phyloP scores from a whole-genome alignment of 805 yeast genomes.

The Kluyveromyces siamensis region DNA sequence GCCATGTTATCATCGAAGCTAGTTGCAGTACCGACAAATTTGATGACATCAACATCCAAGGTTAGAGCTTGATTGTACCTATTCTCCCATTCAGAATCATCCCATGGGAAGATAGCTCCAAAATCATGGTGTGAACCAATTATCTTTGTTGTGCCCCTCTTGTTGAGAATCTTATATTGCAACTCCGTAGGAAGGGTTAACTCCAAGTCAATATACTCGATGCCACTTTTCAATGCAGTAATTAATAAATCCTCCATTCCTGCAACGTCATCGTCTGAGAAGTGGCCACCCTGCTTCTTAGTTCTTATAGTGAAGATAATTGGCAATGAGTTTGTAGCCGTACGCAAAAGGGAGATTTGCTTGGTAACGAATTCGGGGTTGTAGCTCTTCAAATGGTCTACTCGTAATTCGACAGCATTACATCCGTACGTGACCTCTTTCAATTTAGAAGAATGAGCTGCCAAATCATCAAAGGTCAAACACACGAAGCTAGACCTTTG shows the following conservation, averaged over 20 bases:
- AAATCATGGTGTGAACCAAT: slow-evolving; percentile 82
- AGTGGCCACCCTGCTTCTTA: slow-evolving; percentile 69
- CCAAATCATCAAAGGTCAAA: slow-evolving; percentile 57
- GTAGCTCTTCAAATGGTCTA: slow-evolving; percentile 52
- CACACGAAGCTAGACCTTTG: slow-evolving; percentile 61
- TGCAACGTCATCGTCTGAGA: slow-evolving; percentile 49
- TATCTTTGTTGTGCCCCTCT: slow-evolving; percentile 54
- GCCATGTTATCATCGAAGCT: slow-evolving; percentile 56
- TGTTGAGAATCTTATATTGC: slow-evolving; percentile 40
- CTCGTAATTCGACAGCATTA: slow-evolving; percentile 76
- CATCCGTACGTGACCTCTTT: slow-evolving; percentile 56
- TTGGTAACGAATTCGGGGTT: slow-evolving; percentile 52
- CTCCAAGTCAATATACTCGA: slow-evolving; percentile 75
- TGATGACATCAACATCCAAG: slow-evolving; percentile 62
- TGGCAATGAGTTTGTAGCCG: slow-evolving; percentile 53
- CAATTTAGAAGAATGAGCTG: slow-evolving; percentile 35
- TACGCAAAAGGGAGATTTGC: slow-evolving; percentile 65
- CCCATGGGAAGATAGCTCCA: slow-evolving; percentile 55
- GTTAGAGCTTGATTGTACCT: slow-evolving; percentile 59
- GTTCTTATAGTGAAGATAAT: slow-evolving; percentile 78
- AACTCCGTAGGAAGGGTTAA: slow-evolving; percentile 54
- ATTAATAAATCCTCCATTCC: slow-evolving; percentile 41
- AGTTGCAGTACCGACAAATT: slow-evolving; percentile 74
- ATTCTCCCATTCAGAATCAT: slow-evolving; percentile 61
- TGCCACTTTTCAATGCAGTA: slow-evolving; percentile 67